These are phyloP conservation scores for Gossypium trilobum DNA, from an alignment of 441 rosid genomes.

Conservation along the genomic window DNA sequence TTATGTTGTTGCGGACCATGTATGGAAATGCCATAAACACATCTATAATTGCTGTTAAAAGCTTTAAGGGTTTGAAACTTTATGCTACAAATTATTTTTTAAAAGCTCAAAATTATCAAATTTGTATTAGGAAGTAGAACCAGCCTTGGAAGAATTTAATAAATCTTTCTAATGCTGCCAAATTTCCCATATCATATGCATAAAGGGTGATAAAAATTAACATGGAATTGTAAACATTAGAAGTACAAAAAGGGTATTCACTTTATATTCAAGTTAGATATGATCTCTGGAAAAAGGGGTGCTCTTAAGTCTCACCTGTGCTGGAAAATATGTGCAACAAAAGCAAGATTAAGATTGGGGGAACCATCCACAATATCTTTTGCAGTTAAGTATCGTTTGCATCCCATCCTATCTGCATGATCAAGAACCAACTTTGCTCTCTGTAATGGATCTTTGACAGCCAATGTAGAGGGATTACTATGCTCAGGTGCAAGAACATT, in stretches of 20 bases:
- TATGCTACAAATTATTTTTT: neutral
- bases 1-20: neutral
- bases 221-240: neutral
- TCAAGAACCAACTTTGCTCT: slow-evolving; percentile 86
- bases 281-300: neutral
- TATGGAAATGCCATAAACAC: neutral
- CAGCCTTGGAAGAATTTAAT: neutral
- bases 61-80: slow-evolving; percentile 2
- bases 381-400: slow-evolving; percentile 84
- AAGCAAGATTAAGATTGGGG: slow-evolving; percentile 95
- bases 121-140: neutral
- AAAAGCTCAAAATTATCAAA: neutral
- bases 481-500: slow-evolving; percentile 87
- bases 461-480: slow-evolving; percentile 44
- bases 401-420: slow-evolving; percentile 91
- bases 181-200: neutral
- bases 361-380: slow-evolving; percentile 89
- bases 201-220: neutral
- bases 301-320: slow-evolving; percentile 48
- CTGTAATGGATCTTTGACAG: slow-evolving; percentile 41
- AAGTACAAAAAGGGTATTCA: neutral
- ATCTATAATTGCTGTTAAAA: neutral
- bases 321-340: slow-evolving; percentile 92
- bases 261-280: slow-evolving; percentile 4
- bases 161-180: neutral